phyloP scores from a whole-genome alignment of 495 filamentous ascomycete species.

The Penicillium cataractarum region DNA sequence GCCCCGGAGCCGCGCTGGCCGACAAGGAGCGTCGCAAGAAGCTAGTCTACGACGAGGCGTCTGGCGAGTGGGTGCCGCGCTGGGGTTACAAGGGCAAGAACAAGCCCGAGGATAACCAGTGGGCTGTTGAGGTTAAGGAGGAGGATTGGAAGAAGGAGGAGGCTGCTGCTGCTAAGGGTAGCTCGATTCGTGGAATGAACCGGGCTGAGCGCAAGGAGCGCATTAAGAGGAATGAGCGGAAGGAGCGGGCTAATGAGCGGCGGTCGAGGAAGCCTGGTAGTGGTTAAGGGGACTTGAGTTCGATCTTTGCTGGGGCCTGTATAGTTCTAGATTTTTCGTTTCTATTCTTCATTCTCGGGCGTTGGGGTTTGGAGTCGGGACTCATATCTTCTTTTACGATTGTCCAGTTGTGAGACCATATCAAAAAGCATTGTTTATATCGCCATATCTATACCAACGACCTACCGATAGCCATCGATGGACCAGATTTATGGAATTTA shows the following conservation, averaged over 20 bases:
- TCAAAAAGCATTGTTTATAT: conserved; percentile 33
- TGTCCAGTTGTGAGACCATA: conserved; percentile 10
- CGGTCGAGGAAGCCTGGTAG: conserved; percentile 48
- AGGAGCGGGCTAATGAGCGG: conserved; percentile 69
- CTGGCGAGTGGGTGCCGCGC: conserved; percentile 83
- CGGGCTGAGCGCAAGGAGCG: conserved; percentile 64
- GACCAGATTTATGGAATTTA: conserved; percentile 17
- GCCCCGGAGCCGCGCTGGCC: conserved; percentile 44
- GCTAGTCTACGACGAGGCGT: conserved; percentile 80
- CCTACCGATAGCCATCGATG: conserved; percentile 6
- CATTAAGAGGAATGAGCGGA: conserved; percentile 70
- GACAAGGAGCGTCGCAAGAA: conserved; percentile 74
- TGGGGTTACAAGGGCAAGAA: conserved; percentile 97
- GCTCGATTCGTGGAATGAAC: conserved; percentile 62
- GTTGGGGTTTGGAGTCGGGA: conserved; percentile 36
- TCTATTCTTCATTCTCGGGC: conserved; percentile 25
- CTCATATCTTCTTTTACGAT: conserved; percentile 20
- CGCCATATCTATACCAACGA: neutral
- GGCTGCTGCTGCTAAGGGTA: conserved; percentile 59
- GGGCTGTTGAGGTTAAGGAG: conserved; percentile 89
- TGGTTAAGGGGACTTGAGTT: conserved; percentile 10
- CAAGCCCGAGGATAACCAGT: conserved; percentile 74
- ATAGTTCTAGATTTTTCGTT: conserved; percentile 18
- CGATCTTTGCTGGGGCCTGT: conserved; percentile 12
- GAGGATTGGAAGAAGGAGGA: conserved; percentile 69